Base-by-base conservation (phyloP, 768 basidiomycete genomes). In the Cytidiella melzeri region DNA sequence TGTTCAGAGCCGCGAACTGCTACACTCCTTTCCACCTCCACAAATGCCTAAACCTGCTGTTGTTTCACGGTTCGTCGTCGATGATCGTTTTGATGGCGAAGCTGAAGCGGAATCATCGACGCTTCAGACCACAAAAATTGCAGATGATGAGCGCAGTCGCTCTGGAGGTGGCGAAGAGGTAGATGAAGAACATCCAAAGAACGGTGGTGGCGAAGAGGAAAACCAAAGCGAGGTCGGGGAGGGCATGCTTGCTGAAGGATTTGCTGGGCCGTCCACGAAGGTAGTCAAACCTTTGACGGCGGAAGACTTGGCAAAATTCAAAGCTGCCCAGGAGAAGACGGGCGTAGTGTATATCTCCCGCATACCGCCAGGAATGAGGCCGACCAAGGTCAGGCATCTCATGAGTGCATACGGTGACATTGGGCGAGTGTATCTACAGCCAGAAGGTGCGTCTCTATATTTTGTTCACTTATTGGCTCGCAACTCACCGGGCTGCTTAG, bases 341-440 rank as follows among this genome's bases (percentile, higher is more conserved):
- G 94, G 94, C 0, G 82, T 97, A 45, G 70, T 98, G 43, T 99
- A 98, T 66, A 91, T 99, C 38, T 96, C 93, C 13, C 78, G 96
- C 26, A 87, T 98, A 60, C 96, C 96, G 2, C 96, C 96, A 12
- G 95, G 93, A 1, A 98, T 99, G 96, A 90, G 87, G 19, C 96
- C 96, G 24, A 77, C 88, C 9, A 97, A 98, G 67, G 90, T 98
- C 30, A 84, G 93, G 50, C 92, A 98, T 68, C 73, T 99, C 37
- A 86, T 99, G 84, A 83, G 81, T 53, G 77, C 77, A 30, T 86
- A 92, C 61, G 96, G 96, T 3, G 91, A 92, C 52, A 74, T 97
- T 3, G 94, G 92, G 1, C 75, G 92, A 45, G 90, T 98, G 12
- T 98, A 93, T 72, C 73, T 98, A 52, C 92, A 92, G 61, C 84